Base-by-base conservation (phyloP, 106 monocot species). In the Posidonia australis region DNA sequence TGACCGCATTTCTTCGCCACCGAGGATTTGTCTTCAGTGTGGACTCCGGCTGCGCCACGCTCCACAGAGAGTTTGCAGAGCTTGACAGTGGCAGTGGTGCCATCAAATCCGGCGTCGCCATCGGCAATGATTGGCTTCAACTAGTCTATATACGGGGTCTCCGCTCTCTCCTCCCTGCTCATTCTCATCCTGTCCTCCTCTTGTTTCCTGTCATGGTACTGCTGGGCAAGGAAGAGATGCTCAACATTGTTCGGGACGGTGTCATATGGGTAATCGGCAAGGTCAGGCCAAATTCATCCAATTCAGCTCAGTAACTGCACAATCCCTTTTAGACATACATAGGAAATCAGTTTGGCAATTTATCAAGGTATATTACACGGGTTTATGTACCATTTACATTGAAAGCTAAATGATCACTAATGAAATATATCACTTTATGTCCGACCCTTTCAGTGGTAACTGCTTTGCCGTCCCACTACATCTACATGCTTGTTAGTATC, bases 61-160 rank as follows among this genome's bases (percentile, higher is more conserved):
- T 96, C 94, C 27, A 90, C 94, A 71, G 90, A 96, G 10, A 96
- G 78, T 76, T 96, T 96, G 78, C 86, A 90, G 12, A 96, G 90
- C 77, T 96, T 96, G 13, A 87, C 86, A 5, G 94, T 96, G 1
- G 94, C 90, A 17, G 94, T 90, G 56, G 90, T 75, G 16, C 90
- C 86, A 13, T 90, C 90, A 44, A 96, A 96, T 2, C 94, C 86
- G 13, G 90, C 78, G 57, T 96, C 94, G 1, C 94, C 90, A 58
- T 96, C 94, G 44, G 86, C 86, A 67, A 89, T 90, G 54, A 89
- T 89, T 16, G 93, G 89, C 69, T 84, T 64, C 66, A 94, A 66
- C 71, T 82, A 94, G 67, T 94, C 93, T 12, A 94, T 75, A 28
- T 76, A 89, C 10, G 93, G 89, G 5, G 79, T 79, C 12, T 66